These are phyloP conservation scores for Malania oleifera DNA, from an alignment of 164 flowering plant genomes.

Conservation along the genomic window DNA sequence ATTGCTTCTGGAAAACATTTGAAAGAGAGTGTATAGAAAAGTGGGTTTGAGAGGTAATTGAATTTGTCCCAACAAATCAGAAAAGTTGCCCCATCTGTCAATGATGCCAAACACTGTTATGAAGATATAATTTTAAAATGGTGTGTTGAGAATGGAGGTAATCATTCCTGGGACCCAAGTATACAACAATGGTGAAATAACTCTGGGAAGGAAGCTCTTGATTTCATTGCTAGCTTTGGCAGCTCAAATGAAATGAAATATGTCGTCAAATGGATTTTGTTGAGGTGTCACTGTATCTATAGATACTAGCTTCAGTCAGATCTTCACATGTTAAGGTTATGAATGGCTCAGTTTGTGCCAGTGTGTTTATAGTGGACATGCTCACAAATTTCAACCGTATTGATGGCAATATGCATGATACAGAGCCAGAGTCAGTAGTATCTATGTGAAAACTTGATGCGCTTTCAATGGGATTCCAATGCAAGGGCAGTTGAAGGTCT, in stretches of 20 bases:
- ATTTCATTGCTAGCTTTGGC: slow-evolving; percentile 45
- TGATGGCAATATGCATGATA: slow-evolving; percentile 9
- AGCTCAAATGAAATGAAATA: slow-evolving; percentile 52
- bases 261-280: slow-evolving; percentile 44
- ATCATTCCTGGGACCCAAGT: slow-evolving; percentile 25
- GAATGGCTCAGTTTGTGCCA: slow-evolving; percentile 12
- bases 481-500: too few relatives aligned
- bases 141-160: slow-evolving; percentile 37
- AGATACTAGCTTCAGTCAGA: slow-evolving; percentile 36
- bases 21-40: slow-evolving; percentile 75
- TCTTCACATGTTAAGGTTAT: slow-evolving; percentile 18
- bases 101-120: slow-evolving; percentile 48
- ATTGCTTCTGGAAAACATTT: slow-evolving; percentile 84
- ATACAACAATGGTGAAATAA: slow-evolving; percentile 5
- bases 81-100: slow-evolving; percentile 38
- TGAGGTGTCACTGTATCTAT: slow-evolving; percentile 41
- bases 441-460: too few relatives aligned
- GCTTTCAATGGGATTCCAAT: too few relatives aligned
- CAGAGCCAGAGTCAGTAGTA: slow-evolving; percentile 12
- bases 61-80: slow-evolving; percentile 67
- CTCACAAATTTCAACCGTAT: slow-evolving; percentile 15
- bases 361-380: slow-evolving; percentile 14
- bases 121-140: slow-evolving; percentile 61
- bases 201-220: slow-evolving; percentile 30
- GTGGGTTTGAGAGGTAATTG: slow-evolving; percentile 75